Conservation (phyloP, 805 yeast species). For the Hyphopichia homilentoma region DNA sequence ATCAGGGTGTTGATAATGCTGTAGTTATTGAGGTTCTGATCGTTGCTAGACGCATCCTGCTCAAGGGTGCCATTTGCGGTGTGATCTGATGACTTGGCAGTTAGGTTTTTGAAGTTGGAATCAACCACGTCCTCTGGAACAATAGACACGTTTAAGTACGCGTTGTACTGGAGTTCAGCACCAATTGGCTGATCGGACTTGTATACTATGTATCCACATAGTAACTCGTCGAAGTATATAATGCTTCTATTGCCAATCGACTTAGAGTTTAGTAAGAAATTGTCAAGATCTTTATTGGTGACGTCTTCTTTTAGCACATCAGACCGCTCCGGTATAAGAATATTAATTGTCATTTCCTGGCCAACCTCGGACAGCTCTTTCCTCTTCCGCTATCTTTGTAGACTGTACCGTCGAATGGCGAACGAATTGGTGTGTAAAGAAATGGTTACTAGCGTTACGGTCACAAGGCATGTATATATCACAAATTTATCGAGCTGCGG, state of each 20-base stretch:
- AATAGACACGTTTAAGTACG: slow-evolving; percentile 16
- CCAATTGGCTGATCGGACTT: slow-evolving; percentile 6
- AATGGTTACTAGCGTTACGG: no score
- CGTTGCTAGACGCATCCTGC: background rate
- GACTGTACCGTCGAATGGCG: background rate
- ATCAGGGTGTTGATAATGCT: slow-evolving; percentile 4
- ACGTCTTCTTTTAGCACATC: slow-evolving; percentile 1
- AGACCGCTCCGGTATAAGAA: slow-evolving; percentile 4
- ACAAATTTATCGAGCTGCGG: no score
- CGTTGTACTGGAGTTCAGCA: slow-evolving; percentile 6
- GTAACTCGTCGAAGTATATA: slow-evolving; percentile 29
- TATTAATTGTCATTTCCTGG: slow-evolving; percentile 7
- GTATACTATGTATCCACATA: slow-evolving; percentile 24
- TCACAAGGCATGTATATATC: no score
- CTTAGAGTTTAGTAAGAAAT: slow-evolving; percentile 1
- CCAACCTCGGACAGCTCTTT: background rate
- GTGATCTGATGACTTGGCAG: no score
- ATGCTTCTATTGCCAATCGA: slow-evolving; percentile 9
- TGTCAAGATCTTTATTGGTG: slow-evolving; percentile 6
- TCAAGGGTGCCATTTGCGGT: no score
- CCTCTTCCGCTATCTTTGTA: background rate
- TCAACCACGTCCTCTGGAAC: slow-evolving; percentile 1
- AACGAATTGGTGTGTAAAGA: background rate
- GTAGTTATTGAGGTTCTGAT: slow-evolving; percentile 3
- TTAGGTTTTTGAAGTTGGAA: no score